A percentile compares a stretch with the other conserved stretches of the same genome.
Conservation (phyloP, 2,329 filamentous ascomycete genomes). For the Pseudogymnoascus sp. region DNA sequence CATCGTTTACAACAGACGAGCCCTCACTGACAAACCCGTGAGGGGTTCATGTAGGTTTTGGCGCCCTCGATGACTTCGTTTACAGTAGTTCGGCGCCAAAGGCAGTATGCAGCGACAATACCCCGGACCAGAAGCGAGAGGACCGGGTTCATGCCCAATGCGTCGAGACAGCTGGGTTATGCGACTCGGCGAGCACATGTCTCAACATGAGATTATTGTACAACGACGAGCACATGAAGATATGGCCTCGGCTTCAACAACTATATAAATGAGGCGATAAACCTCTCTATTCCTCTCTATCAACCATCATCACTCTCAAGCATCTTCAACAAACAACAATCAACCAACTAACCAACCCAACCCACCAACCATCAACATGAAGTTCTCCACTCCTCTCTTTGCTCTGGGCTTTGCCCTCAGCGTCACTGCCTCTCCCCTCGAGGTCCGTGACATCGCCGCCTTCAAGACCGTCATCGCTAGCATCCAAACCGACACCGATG, state of each 20-base stretch:
- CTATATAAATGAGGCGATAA: background rate
- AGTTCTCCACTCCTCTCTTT: background rate
- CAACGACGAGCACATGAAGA: background rate
- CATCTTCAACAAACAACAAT: background rate
- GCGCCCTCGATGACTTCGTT: background rate
- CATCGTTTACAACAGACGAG: background rate
- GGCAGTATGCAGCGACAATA: background rate
- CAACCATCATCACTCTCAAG: background rate
- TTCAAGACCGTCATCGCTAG: background rate
- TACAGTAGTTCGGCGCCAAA: background rate
- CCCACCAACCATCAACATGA: background rate
- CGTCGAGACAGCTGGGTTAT: background rate
- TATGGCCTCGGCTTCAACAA: background rate
- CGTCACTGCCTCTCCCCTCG: background rate
- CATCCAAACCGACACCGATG: conserved; percentile 12
- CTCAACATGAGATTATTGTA: background rate
- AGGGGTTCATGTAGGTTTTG: background rate
- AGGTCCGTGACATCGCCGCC: background rate
- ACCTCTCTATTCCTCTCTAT: background rate
- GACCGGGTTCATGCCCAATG: background rate
- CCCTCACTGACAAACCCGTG: background rate
- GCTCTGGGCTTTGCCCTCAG: background rate
- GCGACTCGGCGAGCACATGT: background rate
- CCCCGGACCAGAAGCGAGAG: background rate
- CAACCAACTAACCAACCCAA: background rate